phyloP scores from a whole-genome alignment of 768 basidiomycete genomes.

The Phylloporus arenicola region DNA sequence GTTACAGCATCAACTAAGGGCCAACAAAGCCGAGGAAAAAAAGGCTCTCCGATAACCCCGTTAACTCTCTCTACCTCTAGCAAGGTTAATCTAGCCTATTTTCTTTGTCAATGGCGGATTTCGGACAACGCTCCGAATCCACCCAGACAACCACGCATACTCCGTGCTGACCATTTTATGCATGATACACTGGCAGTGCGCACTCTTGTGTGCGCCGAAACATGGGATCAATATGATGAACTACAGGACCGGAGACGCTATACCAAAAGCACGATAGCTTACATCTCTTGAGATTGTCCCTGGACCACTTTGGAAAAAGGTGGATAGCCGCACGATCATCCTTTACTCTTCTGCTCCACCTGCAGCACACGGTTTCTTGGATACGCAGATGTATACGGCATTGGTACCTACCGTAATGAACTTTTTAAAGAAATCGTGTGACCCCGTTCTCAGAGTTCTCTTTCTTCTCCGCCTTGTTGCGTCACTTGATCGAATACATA shows the following conservation, averaged over 20 bases:
- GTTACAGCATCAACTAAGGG: slow-evolving; percentile 18
- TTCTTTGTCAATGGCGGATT: slow-evolving; percentile 11
- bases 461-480: background rate
- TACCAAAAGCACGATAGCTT: slow-evolving; percentile 1
- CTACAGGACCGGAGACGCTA: background rate
- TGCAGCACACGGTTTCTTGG: background rate
- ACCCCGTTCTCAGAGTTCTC: slow-evolving; percentile 1
- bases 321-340: slow-evolving; percentile 19
- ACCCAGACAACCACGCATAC: background rate
- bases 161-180: too few species aligned
- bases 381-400: slow-evolving; percentile 8
- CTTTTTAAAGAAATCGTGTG: slow-evolving; percentile 4
- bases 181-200: too few species aligned
- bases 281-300: slow-evolving; percentile 6
- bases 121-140: slow-evolving; percentile 2
- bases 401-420: slow-evolving; percentile 5
- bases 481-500: slow-evolving; percentile 2
- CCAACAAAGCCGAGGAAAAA: slow-evolving; percentile 5
- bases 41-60: slow-evolving; percentile 13
- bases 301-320: slow-evolving; percentile 17
- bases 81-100: slow-evolving; percentile 26
- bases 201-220: background rate
- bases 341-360: background rate
- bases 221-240: slow-evolving; percentile 7
- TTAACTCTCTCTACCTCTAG: slow-evolving; percentile 5